Evolutionary conservation across 176 grass and related monocot species (phyloP), one percentile per base, ranked within the genome.

Genomic region (Oryza meyeriana): DNA sequence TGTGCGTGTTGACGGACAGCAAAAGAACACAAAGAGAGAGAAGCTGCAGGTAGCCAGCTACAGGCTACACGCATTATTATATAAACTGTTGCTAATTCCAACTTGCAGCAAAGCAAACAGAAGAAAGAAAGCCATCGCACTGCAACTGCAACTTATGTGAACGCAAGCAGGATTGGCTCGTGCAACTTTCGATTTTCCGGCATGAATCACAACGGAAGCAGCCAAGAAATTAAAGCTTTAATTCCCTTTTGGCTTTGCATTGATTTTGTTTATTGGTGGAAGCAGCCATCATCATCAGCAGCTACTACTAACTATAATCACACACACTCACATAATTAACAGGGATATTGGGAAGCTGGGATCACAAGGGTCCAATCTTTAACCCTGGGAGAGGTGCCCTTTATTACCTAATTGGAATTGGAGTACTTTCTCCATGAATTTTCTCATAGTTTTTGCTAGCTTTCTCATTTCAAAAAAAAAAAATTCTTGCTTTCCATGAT

Each of bases 381-480:
- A 7, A 7, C 30, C 25, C 25, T 50, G 62, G 24, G 68, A 55
- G 12, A 39, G 26, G 39, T 52, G 31, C 12, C 18, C 64, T 81
- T 76, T 84, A 10, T 78, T 12, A 22, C 40, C 39, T 41, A 42
- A 8, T 29, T 64, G 5, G 30, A 17, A 57, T 38, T 72, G 26
- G 38, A 50, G 13, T 64, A 32, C 77, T 81, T 85, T 74, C 44
- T 27, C 38, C 26, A 17, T 88, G 14, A 66, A 25, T 31, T 67
- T 64, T 13, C 25, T 33, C 7, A 16, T 8, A 59, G 8, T 8
- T 65, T 86, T 74, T 34, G 8, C 29, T 13, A 34, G 45, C 72
- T 74, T 75, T n/a, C n/a, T n/a, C n/a, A n/a, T n/a, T n/a, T n/a
- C n/a, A n/a, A n/a, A n/a, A n/a, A n/a, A n/a, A n/a, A n/a, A n/a